Evolutionary conservation across 148 eudicot species (phyloP).

Genomic region (Spergularia bocconei): DNA sequence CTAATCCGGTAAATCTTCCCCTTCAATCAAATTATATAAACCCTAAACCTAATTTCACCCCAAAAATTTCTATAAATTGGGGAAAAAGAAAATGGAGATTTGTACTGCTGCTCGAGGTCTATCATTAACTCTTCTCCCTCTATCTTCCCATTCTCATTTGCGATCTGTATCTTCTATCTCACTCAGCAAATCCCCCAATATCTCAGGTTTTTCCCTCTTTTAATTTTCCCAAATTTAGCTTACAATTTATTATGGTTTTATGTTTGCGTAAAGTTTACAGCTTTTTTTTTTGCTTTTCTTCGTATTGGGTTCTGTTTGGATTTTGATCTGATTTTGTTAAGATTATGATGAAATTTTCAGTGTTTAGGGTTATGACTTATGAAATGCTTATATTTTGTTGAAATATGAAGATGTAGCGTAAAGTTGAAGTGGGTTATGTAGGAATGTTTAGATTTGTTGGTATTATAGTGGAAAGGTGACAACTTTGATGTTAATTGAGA

Average conservation of each 20-base stretch:
- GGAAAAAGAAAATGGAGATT: slow-evolving; percentile 22
- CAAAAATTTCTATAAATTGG: not conserved
- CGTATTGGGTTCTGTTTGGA: not conserved
- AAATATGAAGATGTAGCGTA: too few relatives aligned
- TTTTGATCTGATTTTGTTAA: too few relatives aligned
- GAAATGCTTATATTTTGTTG: too few relatives aligned
- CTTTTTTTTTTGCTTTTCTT: not conserved
- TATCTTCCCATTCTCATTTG: slow-evolving; percentile 1
- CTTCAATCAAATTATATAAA: not conserved
- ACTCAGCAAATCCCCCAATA: not conserved
- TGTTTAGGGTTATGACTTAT: too few relatives aligned
- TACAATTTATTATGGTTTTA: too few relatives aligned
- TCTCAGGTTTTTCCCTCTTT: slow-evolving; percentile 13
- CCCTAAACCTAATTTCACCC: not conserved
- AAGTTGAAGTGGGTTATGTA: not conserved
- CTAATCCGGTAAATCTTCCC: not conserved
- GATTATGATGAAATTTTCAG: too few relatives aligned
- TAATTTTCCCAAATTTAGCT: not conserved
- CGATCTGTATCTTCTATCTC: not conserved
- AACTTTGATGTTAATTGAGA: not conserved
- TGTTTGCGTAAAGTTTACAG: not conserved
- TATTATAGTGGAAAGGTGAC: too few relatives aligned
- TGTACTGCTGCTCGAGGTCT: slow-evolving; percentile 9
- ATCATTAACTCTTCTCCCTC: not conserved
- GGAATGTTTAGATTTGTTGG: not conserved